Evolutionary conservation across 1,284 basidiomycete species (phyloP), one percentile per base, ranked within the genome.

Genomic region (Puccinia polysora): DNA sequence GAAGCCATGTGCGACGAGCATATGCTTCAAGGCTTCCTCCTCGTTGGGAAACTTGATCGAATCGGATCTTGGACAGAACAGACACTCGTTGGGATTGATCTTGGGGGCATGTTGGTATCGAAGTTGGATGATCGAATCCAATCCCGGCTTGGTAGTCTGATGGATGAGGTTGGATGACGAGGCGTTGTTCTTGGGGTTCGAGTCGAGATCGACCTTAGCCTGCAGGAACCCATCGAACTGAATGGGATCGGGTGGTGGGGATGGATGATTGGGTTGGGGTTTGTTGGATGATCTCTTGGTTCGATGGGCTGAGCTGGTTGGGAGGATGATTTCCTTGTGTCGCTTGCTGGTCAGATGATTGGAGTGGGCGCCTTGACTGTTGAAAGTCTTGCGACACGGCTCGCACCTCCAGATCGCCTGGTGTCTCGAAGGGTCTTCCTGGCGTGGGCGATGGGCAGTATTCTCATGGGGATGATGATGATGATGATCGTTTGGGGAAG

Each of bases 321-420:
- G 88, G 14, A 85, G 75, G 76, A 89, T 87, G 73, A 85, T 87
- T n/a, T n/a, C n/a, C n/a, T n/a, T 89, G 82, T 98, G 95, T 80
- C 89, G 94, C 79, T 88, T 94, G 1, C 92, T 95, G 78, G 86
- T 85, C 36, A 95, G 80, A 79, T 98, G 96, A 3, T 91, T 89
- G 28, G 86, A 83, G 80, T 89, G 94, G 0, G 93, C 90, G 80
- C 94, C 95, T 76, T 90, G 88, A 0, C 91, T 89, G 0, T 89
- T 87, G 79, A 97, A 98, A 0, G 84, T 82, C 83, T 98, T 98
- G 76, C 92, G 95, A 76, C 52, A 68, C 7, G 65, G 47, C 15
- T 40, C 36, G 30, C 65, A 73, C n/a, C n/a, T n/a, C n/a, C n/a
- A n/a, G n/a, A n/a, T n/a, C n/a, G n/a, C n/a, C n/a, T n/a, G n/a